phyloP scores from a whole-genome alignment of 352 stramenopile species.

The Nothophytophthora sp. region DNA sequence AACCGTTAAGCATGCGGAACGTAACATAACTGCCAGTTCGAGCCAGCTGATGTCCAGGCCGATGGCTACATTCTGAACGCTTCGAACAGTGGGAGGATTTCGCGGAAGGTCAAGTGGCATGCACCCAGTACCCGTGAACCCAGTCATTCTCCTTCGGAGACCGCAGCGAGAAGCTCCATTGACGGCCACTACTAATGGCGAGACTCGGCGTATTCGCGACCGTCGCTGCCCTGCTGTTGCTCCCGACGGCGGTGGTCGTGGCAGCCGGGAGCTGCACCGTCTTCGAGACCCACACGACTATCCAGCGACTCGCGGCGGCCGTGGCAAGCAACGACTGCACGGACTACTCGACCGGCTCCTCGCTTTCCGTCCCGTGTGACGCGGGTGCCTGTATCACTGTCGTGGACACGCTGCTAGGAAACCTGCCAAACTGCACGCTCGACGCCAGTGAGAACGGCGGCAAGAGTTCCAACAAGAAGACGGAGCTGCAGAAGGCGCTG shows the following conservation, averaged over 20 bases:
- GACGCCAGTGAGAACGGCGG: slow-evolving; percentile 8
- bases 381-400: not conserved
- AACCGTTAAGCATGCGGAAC: slow-evolving; percentile 39
- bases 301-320: slow-evolving; percentile 5
- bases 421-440: slow-evolving; percentile 10
- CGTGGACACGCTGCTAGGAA: slow-evolving; percentile 2
- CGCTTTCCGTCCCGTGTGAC: slow-evolving; percentile 8
- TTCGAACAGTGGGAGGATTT: too few relatives aligned
- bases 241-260: not conserved
- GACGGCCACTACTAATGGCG: slow-evolving; percentile 37
- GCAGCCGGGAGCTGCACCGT: slow-evolving; percentile 5
- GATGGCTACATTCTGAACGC: too few relatives aligned
- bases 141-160: too few relatives aligned
- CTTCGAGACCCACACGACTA: slow-evolving; percentile 18
- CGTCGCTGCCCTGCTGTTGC: not conserved
- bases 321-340: slow-evolving; percentile 4
- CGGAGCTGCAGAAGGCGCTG: slow-evolving; percentile 4
- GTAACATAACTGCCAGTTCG: too few relatives aligned
- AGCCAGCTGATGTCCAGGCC: too few relatives aligned
- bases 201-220: not conserved
- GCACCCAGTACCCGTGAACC: too few relatives aligned
- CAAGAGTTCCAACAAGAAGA: slow-evolving; percentile 10
- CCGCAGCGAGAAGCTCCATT: too few relatives aligned
- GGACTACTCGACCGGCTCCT: slow-evolving; percentile 5
- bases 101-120: too few relatives aligned